Evolutionary conservation across 2,329 filamentous ascomycete genomes (phyloP), one percentile per base, ranked within the genome.

Genomic region (Aspergillus ibericus): DNA sequence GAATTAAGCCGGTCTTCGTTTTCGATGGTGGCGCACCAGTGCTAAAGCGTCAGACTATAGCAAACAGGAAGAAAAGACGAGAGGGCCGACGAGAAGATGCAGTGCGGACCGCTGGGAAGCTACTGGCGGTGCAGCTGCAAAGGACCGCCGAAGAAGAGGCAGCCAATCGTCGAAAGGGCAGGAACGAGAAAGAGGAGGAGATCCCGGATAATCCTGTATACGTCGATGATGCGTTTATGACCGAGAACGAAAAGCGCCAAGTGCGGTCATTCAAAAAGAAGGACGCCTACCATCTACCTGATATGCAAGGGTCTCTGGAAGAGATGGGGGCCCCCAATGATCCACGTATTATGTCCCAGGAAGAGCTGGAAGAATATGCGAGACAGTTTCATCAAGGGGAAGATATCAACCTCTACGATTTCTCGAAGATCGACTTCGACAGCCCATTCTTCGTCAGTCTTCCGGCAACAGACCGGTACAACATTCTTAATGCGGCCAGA

Each of bases 381-480:
- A 83, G 88, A 53, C 93, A 98, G 63, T 98, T 98, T 69, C 86
- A 97, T 68, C 87, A 86, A 60, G 95, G 95, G 55, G 92, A 98
- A 75, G 93, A 98, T 72, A 89, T 98, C 55, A 82, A 81, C 64
- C 77, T 93, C 5, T 98, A 98, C 75, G 93, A 98, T 76, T 99
- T 99, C 72, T 96, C 91, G 71, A 98, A 98, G 77, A 99, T 99
- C 67, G 95, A 99, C 72, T 99, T 98, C 69, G 90, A 98, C 65
- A 91, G 93, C 65, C 87, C 93, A 12, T 99, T 99, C 76, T 99
- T 99, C 78, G 86, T 90, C 72, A 96, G 92, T 72, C 77, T 99
- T 58, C 95, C 96, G 0, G 83, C 92, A 1, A 88, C 89, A 1
- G 95, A 99, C 78, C 86, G 93, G 50, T 99, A 99, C 80, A 98